Evolutionary conservation across 2,329 filamentous ascomycete genomes (phyloP), one percentile per base, ranked within the genome.

Genomic region (Colletotrichum truncatum): DNA sequence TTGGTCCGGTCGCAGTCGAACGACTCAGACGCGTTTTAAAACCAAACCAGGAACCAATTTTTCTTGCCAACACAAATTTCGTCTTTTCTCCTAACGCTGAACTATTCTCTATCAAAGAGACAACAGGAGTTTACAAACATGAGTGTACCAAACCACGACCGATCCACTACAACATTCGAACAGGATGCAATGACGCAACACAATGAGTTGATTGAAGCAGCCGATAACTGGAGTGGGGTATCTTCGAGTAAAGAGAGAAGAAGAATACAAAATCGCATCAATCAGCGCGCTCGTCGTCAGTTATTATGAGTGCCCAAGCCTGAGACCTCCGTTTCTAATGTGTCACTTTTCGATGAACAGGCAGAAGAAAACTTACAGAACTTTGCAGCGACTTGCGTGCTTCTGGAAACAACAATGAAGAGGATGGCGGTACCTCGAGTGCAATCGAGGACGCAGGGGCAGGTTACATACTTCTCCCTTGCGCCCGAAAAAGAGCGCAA

Each of bases 221-320:
- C 18, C 23, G 62, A 64, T 26, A 32, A 64, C 6, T 64, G 62
- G 55, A 60, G 55, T 2, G 62, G 55, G 14, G 30, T 64, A 18
- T 28, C 62, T 10, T 58, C 49, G 16, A 58, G 57, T 18, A 45
- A 58, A 28, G 57, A 64, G 30, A 36, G 62, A 21, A 51, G 62
- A 12, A 60, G 36, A 23, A 56, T 64, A 14, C 62, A 60, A 30
- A 64, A 64, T 38, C 62, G 62, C 48, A 28, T 64, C 3, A 64
- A 64, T 48, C 55, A 64, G 8, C 30, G 62, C 16, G 62, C 62
- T 12, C 55, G 48, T 21, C 61, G 61, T 64, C 14, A 53, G 61
- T 64, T 2, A 23, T 4, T 25, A 12, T 14, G 6, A 26, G 14
- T 16, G 8, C 6, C 28, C 9, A 25, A 8, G 26, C 18, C 12